Conservation (phyloP, 495 filamentous ascomycete species). For the Pyrenula massariospora region DNA sequence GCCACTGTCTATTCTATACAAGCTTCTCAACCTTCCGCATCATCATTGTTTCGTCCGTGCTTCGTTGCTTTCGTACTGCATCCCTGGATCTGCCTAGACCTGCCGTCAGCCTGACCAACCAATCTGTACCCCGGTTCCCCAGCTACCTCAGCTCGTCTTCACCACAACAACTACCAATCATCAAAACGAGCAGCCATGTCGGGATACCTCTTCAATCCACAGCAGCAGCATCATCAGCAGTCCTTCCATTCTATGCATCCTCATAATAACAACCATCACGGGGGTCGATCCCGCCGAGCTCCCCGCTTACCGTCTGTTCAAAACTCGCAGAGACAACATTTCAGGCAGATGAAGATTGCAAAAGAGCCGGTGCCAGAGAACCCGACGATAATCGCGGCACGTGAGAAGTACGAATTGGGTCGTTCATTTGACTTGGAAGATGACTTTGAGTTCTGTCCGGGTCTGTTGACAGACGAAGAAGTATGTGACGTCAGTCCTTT, state of each 20-base stretch:
- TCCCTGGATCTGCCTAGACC: background rate
- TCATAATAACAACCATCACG: conserved; percentile 58
- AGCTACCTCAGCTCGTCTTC: background rate
- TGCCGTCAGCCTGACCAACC: background rate
- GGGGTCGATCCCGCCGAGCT: conserved; percentile 75
- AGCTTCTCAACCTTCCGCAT: background rate
- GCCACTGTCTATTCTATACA: background rate
- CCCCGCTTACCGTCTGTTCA: conserved; percentile 70
- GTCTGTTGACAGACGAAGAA: conserved; percentile 88
- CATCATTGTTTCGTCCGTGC: too few relatives aligned
- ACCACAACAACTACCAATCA: background rate
- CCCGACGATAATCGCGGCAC: conserved; percentile 60
- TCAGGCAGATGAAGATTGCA: conserved; percentile 69
- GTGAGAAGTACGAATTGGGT: conserved; percentile 77
- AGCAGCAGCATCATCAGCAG: conserved; percentile 46
- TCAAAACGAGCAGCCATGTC: conserved; percentile 42
- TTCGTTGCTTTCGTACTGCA: background rate
- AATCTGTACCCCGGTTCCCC: background rate
- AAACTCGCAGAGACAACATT: conserved; percentile 67
- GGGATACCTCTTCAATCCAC: conserved; percentile 57
- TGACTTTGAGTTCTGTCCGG: conserved; percentile 92
- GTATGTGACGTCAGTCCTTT: conserved; percentile 49
- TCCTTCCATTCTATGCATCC: conserved; percentile 13
- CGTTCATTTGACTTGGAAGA: conserved; percentile 96
- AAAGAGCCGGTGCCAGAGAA: conserved; percentile 72